Evolutionary conservation across 306 rosid genomes (phyloP).

Genomic region (Datisca glomerata): DNA sequence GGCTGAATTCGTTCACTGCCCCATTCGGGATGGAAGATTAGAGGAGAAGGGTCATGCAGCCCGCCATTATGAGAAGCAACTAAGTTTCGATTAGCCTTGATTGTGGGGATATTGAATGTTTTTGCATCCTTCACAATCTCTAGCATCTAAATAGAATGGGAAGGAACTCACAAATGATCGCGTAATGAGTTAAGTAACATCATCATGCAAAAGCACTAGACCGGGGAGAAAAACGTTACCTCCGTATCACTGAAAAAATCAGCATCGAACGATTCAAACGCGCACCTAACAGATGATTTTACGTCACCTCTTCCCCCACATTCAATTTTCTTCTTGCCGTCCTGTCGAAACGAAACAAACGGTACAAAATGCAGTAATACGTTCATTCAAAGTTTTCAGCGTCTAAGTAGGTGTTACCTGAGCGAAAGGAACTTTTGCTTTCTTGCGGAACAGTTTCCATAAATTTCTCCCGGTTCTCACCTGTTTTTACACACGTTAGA

Average conservation of each 20-base stretch:
- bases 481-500: conserved; percentile 22
- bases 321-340: conserved; percentile 21
- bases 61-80: conserved; percentile 64
- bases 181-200: no score
- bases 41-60: conserved; percentile 38
- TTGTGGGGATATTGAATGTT: conserved; percentile 44
- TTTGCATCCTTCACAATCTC: conserved; percentile 37
- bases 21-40: conserved; percentile 56
- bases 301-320: conserved; percentile 9
- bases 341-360: conserved; percentile 26
- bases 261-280: conserved; percentile 47
- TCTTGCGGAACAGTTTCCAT: conserved; percentile 23
- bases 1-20: conserved; percentile 6
- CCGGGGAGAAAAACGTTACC: no score
- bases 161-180: not conserved
- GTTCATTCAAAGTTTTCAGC: no score
- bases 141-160: conserved; percentile 22
- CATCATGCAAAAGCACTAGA: no score
- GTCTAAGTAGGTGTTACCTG: not conserved
- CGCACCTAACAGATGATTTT: conserved; percentile 25
- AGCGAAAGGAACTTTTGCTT: conserved; percentile 24
- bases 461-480: conserved; percentile 20
- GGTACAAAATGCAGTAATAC: not conserved
- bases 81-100: conserved; percentile 36
- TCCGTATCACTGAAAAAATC: conserved; percentile 39